A percentile compares a stretch with the other conserved stretches of the same genome.
Evolutionary conservation across 176 grass and related monocot genomes (phyloP).

Genomic region (Thalia dealbata): DNA sequence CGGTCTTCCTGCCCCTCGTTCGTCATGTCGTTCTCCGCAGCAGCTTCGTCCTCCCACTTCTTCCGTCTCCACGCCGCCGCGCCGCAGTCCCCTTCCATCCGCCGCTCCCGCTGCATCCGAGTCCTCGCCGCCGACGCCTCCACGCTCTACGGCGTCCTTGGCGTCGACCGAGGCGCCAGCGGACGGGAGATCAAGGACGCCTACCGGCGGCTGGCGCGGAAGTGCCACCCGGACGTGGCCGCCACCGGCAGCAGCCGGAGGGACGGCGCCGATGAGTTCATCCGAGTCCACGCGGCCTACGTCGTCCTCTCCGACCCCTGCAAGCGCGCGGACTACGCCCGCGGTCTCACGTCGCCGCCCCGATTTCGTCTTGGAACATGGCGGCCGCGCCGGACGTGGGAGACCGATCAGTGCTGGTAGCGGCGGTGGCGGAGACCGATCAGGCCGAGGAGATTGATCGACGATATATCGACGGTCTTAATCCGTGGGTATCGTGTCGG

Average conservation of each 20-base stretch:
- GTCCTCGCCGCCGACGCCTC: not conserved
- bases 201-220: conserved; percentile 44
- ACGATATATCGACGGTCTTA: no score
- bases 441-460: no score
- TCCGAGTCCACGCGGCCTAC: conserved; percentile 52
- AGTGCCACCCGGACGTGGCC: conserved; percentile 37
- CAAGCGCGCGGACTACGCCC: conserved; percentile 56
- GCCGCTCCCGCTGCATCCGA: not conserved
- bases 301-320: conserved; percentile 40
- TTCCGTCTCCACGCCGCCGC: not conserved
- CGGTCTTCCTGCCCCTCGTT: not conserved
- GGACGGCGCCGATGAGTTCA: conserved; percentile 43
- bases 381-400: conserved; percentile 53
- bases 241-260: not conserved
- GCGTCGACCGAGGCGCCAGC: conserved; percentile 25
- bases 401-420: conserved; percentile 71
- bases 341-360: conserved; percentile 1
- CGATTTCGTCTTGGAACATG: conserved; percentile 22
- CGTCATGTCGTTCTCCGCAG: not conserved
- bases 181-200: conserved; percentile 55
- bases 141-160: conserved; percentile 70
- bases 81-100: not conserved
- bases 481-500: no score
- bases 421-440: no score
- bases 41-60: not conserved